Evolutionary conservation across 2,329 filamentous ascomycete genomes (phyloP), one percentile per base, ranked within the genome.

Genomic region (Aureobasidium pullulans): DNA sequence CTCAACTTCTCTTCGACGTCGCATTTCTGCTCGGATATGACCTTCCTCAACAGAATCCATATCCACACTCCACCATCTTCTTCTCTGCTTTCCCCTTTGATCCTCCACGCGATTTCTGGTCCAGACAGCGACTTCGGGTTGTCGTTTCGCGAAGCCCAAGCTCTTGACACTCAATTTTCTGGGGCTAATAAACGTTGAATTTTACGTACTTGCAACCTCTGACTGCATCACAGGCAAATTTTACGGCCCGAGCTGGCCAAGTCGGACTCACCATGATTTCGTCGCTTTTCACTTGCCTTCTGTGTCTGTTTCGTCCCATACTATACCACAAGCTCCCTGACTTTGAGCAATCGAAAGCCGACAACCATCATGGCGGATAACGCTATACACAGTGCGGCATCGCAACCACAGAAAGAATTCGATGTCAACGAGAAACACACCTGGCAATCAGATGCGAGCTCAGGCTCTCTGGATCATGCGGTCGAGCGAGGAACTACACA

Each of bases 211-310:
- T 3, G n/a, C n/a, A 54, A 42, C 6, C n/a, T 54, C 39, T 42
- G 37, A 43, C 37, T 32, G 50, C 50, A 34, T 54, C 37, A 31
- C 48, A 31, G 48, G 36, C 50, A 54, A 54, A 43, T 54, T 54
- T 32, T 37, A 54, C 50, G 50, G 50, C 1, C 50, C 50, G 50
- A 54, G n/a, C 37, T 54, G 39, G 37, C 50, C 48, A 39, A 50
- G 48, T 53, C 36, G 23, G 16, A 23, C 48, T 19, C 36, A 32
- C 36, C 28, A 43, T 43, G 37, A 19, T 54, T 42, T 54, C 50
- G 50, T 54, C 50, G 50, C 50, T 54, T 54, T 54, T 54, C 37
- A 54, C 50, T 54, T 54, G 50, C 50, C 50, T 43, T 54, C 37
- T 42, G 10, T 54, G 50, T 32, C 50, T 54, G 37, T 43, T 43